Percentiles rank a stretch among this genome's conserved stretches.
phyloP scores from a whole-genome alignment of 306 rosid species.

The Begonia peltatifolia region DNA sequence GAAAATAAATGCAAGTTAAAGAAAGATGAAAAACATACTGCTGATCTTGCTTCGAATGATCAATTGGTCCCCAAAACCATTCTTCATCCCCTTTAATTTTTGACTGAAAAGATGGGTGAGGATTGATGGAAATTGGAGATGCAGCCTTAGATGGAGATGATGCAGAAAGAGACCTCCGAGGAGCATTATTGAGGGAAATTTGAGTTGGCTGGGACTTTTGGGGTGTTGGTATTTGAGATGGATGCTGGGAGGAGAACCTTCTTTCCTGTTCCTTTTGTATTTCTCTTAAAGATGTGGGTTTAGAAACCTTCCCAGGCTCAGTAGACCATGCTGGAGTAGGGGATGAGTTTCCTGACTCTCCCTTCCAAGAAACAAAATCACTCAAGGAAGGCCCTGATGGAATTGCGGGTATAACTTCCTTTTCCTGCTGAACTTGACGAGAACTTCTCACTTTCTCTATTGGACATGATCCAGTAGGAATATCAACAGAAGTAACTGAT shows the following conservation, averaged over 20 bases:
- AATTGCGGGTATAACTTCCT: conserved; percentile 53
- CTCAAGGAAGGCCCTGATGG: conserved; percentile 92
- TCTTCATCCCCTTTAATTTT: conserved; percentile 71
- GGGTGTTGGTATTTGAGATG: conserved; percentile 36
- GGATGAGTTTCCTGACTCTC: conserved; percentile 40
- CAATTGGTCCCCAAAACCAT: conserved; percentile 81
- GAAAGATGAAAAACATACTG: conserved; percentile 41
- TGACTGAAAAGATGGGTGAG: conserved; percentile 34
- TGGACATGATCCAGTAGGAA: conserved; percentile 45
- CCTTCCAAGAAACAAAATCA: conserved; percentile 92
- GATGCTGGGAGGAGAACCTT: conserved; percentile 27
- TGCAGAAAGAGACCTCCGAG: conserved; percentile 46
- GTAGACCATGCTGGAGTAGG: conserved; percentile 81
- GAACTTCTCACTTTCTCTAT: conserved; percentile 50
- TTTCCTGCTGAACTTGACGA: conserved; percentile 42
- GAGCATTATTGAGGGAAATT: conserved; percentile 24
- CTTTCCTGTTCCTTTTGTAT: conserved; percentile 76
- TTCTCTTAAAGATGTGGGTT: conserved; percentile 66
- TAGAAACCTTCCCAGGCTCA: conserved; percentile 54
- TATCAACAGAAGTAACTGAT: conserved; percentile 35
- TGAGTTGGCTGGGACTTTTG: conserved; percentile 59
- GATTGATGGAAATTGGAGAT: conserved; percentile 31
- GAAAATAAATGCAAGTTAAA: neutral
- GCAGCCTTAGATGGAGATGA: conserved; percentile 60
- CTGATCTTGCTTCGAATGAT: conserved; percentile 73